Percentiles rank a stretch among this genome's conserved stretches.
Conservation (phyloP, 495 filamentous ascomycete genomes). For the Aspergillus avenaceus region DNA sequence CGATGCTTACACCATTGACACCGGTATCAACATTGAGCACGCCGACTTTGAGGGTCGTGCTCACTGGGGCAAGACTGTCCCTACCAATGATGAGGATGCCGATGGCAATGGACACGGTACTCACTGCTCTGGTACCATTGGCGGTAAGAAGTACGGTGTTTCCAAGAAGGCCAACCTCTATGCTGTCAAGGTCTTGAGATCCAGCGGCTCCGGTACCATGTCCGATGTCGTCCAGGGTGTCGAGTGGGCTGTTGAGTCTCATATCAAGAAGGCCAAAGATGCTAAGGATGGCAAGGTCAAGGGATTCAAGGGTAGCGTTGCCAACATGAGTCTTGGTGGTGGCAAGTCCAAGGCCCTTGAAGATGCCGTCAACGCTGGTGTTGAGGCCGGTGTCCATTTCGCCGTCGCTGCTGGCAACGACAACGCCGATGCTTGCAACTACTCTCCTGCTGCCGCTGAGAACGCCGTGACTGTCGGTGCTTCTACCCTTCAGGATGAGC, state of each 20-base stretch:
- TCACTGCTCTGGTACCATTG: slow-evolving; percentile 97
- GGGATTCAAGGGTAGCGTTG: slow-evolving; percentile 96
- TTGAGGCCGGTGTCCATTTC: slow-evolving; percentile 87
- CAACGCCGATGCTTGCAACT: slow-evolving; percentile 97
- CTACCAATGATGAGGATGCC: slow-evolving; percentile 71
- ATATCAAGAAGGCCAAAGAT: slow-evolving; percentile 65
- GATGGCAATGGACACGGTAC: slow-evolving; percentile 99
- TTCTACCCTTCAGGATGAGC: slow-evolving; percentile 87
- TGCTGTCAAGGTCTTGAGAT: slow-evolving; percentile 96
- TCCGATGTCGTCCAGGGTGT: slow-evolving; percentile 98
- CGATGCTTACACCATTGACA: slow-evolving; percentile 98
- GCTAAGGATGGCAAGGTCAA: slow-evolving; percentile 80
- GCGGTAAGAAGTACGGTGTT: slow-evolving; percentile 97
- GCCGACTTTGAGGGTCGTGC: slow-evolving; percentile 97
- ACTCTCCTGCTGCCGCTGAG: slow-evolving; percentile 92
- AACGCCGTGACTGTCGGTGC: slow-evolving; percentile 96
- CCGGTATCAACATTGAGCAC: slow-evolving; percentile 88
- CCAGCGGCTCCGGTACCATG: slow-evolving; percentile 98
- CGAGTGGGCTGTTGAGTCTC: slow-evolving; percentile 83
- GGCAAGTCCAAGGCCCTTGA: slow-evolving; percentile 91
- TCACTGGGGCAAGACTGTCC: slow-evolving; percentile 95
- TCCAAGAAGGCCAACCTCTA: slow-evolving; percentile 97
- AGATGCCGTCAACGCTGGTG: slow-evolving; percentile 88
- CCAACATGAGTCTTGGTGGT: slow-evolving; percentile 98
- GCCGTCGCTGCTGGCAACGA: slow-evolving; percentile 98